These are phyloP conservation scores for Dictyostelium firmibasis DNA, from an alignment of 78 protist species.

Conservation along the genomic window DNA sequence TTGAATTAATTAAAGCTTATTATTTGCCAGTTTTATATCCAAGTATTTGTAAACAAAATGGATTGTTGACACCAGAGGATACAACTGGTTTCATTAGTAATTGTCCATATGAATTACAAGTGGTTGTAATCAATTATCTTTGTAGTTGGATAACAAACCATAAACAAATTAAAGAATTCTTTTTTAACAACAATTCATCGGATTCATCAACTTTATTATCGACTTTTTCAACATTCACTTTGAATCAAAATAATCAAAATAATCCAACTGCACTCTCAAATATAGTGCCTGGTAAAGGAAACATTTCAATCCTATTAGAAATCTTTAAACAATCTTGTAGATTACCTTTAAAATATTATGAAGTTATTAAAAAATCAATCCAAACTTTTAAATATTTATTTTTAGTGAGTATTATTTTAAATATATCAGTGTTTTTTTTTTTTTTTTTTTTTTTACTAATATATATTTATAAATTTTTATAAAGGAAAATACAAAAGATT, in stretches of 20 bases:
- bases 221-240: neutral
- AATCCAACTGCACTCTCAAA: neutral
- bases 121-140: constrained; percentile 33
- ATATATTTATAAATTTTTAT: too few species aligned
- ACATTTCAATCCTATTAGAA: constrained; percentile 34
- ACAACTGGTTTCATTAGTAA: constrained; percentile 61
- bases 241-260: neutral
- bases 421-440: neutral
- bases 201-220: neutral
- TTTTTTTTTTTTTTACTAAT: neutral
- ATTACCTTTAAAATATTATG: constrained; percentile 62
- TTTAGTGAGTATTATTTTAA: constrained; percentile 20
- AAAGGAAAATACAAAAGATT: constrained; percentile 10
- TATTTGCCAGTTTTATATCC: constrained; percentile 46
- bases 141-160: neutral
- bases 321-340: constrained; percentile 69
- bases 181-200: neutral
- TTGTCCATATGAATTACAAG: constrained; percentile 73
- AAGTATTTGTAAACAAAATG: constrained; percentile 35
- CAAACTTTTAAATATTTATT: constrained; percentile 34
- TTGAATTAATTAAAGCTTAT: constrained; percentile 39
- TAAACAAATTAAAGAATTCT: constrained; percentile 10
- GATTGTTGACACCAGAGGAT: constrained; percentile 17
- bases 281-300: constrained; percentile 44
- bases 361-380: constrained; percentile 55